Evolutionary conservation across 1,284 basidiomycete species (phyloP).

Genomic region (Ceratobasidium sp.): DNA sequence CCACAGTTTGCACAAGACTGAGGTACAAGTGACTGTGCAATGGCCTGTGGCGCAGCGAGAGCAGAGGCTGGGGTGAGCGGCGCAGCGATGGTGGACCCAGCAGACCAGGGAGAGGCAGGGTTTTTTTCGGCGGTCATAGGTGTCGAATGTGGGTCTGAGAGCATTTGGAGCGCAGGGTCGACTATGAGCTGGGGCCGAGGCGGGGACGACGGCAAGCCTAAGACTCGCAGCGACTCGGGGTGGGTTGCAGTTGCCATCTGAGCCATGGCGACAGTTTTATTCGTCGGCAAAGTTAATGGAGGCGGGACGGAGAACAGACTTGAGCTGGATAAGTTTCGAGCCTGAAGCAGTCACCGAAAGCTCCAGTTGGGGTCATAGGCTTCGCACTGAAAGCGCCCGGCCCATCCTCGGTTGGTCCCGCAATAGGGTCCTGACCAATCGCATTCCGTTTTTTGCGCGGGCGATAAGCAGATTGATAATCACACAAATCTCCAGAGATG

Average conservation of each 20-base stretch:
- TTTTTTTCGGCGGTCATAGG: constrained; percentile 26
- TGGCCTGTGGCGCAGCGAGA: constrained; percentile 2
- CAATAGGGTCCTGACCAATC: not conserved
- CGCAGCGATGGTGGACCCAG: constrained; percentile 25
- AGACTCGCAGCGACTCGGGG: constrained; percentile 29
- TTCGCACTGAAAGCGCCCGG: constrained; percentile 11
- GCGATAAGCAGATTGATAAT: not conserved
- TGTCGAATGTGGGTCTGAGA: constrained; percentile 11
- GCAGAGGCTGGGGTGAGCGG: constrained; percentile 13
- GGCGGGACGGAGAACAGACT: not conserved
- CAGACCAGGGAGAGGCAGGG: constrained; percentile 39
- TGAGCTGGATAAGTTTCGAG: too few relatives aligned
- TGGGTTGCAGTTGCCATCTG: constrained; percentile 34
- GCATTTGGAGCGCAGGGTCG: constrained; percentile 43
- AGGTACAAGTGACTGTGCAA: not conserved
- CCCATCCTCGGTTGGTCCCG: not conserved
- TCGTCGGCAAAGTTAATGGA: not conserved
- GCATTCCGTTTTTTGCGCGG: not conserved
- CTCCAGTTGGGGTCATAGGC: not conserved
- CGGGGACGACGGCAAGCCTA: constrained; percentile 11
- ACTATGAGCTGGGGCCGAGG: constrained; percentile 36
- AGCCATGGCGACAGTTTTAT: constrained; percentile 39
- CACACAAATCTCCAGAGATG: not conserved
- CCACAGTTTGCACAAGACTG: constrained; percentile 58
- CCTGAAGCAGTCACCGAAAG: not conserved